A percentile compares a stretch with the other conserved stretches of the same genome.
These are phyloP conservation scores for Aspergillus pseudoterreus DNA, from an alignment of 2,329 filamentous ascomycete species.

Conservation along the genomic window DNA sequence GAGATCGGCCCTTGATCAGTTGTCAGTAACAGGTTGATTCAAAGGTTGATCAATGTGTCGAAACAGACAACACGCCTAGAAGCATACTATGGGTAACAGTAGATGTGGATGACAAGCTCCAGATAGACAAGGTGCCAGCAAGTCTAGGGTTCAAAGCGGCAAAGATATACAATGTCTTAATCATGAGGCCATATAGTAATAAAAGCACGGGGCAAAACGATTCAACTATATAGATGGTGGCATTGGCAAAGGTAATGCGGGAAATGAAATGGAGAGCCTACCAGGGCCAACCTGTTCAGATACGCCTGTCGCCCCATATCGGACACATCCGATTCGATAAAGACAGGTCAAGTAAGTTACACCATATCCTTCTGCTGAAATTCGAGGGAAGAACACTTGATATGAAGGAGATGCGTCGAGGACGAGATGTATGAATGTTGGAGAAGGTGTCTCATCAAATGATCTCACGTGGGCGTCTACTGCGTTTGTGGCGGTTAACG, in stretches of 20 bases:
- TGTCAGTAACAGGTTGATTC: slow-evolving; percentile 15
- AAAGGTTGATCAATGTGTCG: no score
- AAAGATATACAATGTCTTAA: no score
- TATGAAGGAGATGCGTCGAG: neutral
- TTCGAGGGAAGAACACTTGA: neutral
- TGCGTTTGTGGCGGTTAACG: slow-evolving; percentile 18
- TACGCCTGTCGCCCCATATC: slow-evolving; percentile 45
- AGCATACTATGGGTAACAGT: no score
- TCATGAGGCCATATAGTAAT: neutral
- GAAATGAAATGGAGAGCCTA: slow-evolving; percentile 26
- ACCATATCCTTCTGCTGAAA: neutral
- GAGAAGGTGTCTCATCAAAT: no score
- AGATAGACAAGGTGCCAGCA: neutral
- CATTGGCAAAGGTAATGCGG: slow-evolving; percentile 1
- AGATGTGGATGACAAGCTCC: neutral
- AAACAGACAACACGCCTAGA: no score
- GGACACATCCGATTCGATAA: neutral
- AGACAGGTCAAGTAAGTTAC: neutral
- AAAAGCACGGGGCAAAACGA: neutral
- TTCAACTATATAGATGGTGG: neutral
- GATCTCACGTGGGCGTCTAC: slow-evolving; percentile 15
- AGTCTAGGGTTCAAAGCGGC: no score
- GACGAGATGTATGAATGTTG: no score
- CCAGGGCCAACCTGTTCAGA: slow-evolving; percentile 44
- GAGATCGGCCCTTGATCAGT: slow-evolving; percentile 40